Base-by-base conservation (phyloP, 352 stramenopile species). In the Phytophthora pini region DNA sequence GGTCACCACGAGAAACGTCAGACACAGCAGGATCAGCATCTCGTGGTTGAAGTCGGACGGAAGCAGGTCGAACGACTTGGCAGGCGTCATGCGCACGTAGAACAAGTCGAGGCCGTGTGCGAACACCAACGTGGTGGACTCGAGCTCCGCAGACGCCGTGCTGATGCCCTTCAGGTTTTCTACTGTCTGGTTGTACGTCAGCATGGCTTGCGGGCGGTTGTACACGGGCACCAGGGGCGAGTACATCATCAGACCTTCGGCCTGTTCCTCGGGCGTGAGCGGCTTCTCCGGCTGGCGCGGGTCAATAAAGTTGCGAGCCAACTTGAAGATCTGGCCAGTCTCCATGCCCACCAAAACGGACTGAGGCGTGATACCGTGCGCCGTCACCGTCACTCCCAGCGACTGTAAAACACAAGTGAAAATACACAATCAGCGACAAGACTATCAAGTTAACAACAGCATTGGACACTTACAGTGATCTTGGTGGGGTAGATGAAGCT, bases 1-100 rank as follows among this genome's bases (percentile, higher is more conserved):
- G 4, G 88, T 93, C 26, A 74, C 87, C 20, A 82, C 78, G 46
- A 97, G 69, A 56, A 99, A 90, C 31, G 79, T 93, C 40, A 95
- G 61, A 48, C 96, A 92, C 36, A 98, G 77, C 29, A 97, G 65
- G 26, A 97, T 84, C n/a, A 99, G 77, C 66, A 98, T 84, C 66
- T 92, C 81, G 62, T 95, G 89, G 72, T 98, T 98, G 70, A 99
- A 99, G 76, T 98, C 95, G 45, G 97, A 95, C 5, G 96, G 93
- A 24, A 99, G 79, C 50, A 98, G 77, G 70, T 99, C 97, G 61
- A 99, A 99, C 51, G 92, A 93, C 53, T 97, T 97, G 20, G 93
- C 95, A 2, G 97, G 97, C 12, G 93, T 92, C 32, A 98, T 83
- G 56, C 94, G 87, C 15, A 93, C 79, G 82, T 98, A 98, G 76